A percentile compares a stretch with the other conserved stretches of the same genome.
Evolutionary conservation across 164 flowering plant genomes (phyloP).

Genomic region (Nymphaea thermarum): DNA sequence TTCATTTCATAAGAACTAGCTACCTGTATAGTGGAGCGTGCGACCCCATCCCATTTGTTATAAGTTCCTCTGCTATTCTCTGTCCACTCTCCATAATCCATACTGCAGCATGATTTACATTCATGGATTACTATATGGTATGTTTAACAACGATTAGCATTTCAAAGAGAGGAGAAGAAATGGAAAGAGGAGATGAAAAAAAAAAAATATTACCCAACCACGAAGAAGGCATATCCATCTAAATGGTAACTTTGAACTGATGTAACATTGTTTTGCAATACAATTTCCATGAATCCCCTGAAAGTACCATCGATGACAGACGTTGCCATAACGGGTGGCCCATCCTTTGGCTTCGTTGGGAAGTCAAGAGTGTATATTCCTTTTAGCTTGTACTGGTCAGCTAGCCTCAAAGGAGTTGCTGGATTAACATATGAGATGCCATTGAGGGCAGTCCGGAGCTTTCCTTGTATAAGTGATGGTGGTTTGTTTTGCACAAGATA

Average conservation of each 20-base stretch:
- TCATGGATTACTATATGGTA: background rate
- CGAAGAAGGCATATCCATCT: constrained; percentile 68
- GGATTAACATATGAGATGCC: constrained; percentile 59
- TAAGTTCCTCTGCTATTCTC: constrained; percentile 72
- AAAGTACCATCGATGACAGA: constrained; percentile 60
- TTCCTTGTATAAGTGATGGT: constrained; percentile 32
- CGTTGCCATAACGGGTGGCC: constrained; percentile 24
- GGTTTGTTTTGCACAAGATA: constrained; percentile 35
- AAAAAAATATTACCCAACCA: constrained; percentile 46
- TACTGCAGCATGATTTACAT: constrained; percentile 24
- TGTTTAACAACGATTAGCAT: background rate
- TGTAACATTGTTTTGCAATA: constrained; percentile 67
- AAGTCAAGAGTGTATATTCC: constrained; percentile 62
- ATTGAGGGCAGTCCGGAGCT: constrained; percentile 33
- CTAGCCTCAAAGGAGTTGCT: constrained; percentile 53
- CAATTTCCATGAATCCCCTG: constrained; percentile 55
- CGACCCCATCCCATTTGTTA: constrained; percentile 81
- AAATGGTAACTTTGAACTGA: constrained; percentile 52
- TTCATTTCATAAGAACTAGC: background rate
- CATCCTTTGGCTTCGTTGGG: constrained; percentile 30
- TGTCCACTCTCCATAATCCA: constrained; percentile 86
- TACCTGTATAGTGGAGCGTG: constrained; percentile 67
- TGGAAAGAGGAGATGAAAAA: background rate
- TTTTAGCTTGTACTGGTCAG: constrained; percentile 36
- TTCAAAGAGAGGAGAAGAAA: too few species aligned